Percentiles rank a stretch among this genome's conserved stretches.
Conservation (phyloP, 208 protist species). For the Naegleria gruberi region DNA sequence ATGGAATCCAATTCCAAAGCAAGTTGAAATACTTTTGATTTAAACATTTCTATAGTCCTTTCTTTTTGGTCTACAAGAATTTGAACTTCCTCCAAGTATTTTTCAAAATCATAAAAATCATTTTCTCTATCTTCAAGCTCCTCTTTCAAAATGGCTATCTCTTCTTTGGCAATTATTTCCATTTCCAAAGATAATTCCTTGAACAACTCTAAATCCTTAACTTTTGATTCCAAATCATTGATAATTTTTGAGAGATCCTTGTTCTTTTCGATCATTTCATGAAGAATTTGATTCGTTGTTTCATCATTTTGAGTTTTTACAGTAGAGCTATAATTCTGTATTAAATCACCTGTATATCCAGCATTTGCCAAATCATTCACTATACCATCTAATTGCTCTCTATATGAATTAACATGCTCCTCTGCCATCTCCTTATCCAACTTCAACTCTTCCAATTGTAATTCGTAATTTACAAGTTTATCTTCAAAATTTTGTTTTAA, state of each 20-base stretch:
- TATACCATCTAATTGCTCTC: not conserved
- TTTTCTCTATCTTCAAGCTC: not conserved
- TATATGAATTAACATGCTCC: not conserved
- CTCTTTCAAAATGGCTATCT: not conserved
- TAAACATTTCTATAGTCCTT: not conserved
- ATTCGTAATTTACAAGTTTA: not conserved
- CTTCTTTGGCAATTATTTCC: not conserved
- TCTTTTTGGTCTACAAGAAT: not conserved
- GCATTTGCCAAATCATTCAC: no score
- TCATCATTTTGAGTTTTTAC: no score
- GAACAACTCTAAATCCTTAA: not conserved
- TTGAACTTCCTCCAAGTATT: not conserved
- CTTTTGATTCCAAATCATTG: not conserved
- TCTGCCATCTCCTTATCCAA: not conserved
- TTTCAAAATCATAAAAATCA: not conserved
- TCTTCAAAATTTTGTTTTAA: not conserved
- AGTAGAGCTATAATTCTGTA: no score
- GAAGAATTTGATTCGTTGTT: not conserved
- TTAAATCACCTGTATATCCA: no score
- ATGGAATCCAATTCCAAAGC: no score
- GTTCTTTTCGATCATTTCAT: not conserved
- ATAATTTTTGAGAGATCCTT: not conserved
- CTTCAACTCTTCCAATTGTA: not conserved
- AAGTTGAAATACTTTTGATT: no score
- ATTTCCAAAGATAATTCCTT: not conserved